These are phyloP conservation scores for Halenospora varia DNA, from an alignment of 495 filamentous ascomycete genomes.

Conservation along the genomic window DNA sequence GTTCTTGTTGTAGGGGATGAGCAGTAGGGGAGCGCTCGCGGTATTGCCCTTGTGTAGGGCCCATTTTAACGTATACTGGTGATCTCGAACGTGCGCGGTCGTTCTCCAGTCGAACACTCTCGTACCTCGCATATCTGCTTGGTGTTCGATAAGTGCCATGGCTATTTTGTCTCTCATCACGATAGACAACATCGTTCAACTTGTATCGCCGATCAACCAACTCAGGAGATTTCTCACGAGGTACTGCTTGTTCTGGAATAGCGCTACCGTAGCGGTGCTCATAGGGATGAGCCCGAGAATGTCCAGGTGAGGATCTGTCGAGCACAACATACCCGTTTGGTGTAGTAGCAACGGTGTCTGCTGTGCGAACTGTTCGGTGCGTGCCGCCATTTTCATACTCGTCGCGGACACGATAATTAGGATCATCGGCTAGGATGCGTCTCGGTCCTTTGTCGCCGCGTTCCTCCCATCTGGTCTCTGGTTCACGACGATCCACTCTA, in stretches of 20 bases:
- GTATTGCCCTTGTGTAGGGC: constrained; percentile 11
- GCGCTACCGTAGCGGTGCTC: constrained; percentile 18
- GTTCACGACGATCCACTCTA: constrained; percentile 18
- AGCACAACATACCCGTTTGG: constrained; percentile 10
- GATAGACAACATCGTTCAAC: constrained; percentile 26
- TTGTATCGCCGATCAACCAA: constrained; percentile 28
- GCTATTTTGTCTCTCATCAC: constrained; percentile 23
- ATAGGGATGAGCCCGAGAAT: constrained; percentile 13
- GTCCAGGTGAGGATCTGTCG: constrained; percentile 7
- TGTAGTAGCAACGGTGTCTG: not conserved
- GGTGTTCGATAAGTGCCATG: constrained; percentile 20
- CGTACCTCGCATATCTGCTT: constrained; percentile 28
- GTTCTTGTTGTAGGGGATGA: constrained; percentile 14
- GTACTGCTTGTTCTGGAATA: constrained; percentile 4
- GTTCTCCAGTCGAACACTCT: constrained; percentile 25
- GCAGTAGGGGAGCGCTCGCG: constrained; percentile 15
- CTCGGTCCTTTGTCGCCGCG: too few species aligned
- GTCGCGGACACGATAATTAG: constrained; percentile 6
- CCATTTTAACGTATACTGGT: constrained; percentile 28
- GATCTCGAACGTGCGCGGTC: constrained; percentile 28
- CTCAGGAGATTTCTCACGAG: constrained; percentile 23
- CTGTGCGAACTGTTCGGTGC: not conserved
- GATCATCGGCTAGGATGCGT: too few species aligned
- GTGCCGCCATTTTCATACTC: constrained; percentile 6
- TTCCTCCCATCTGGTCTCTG: too few species aligned